A percentile compares a stretch with the other conserved stretches of the same genome.
phyloP scores from a whole-genome alignment of 2,329 filamentous ascomycete species.

The Penicillium brasilianum region DNA sequence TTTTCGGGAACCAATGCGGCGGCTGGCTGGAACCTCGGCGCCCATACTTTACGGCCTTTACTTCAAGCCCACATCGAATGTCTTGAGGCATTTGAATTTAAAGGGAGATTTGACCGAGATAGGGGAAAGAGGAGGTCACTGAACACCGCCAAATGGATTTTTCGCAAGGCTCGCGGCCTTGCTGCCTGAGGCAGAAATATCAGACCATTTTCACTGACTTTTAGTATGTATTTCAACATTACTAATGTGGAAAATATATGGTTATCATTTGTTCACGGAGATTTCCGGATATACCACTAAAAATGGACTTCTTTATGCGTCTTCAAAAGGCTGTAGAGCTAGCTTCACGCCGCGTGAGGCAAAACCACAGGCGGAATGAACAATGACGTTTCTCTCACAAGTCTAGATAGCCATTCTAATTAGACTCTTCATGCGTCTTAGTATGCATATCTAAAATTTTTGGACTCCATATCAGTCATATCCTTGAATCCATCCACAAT shows the following conservation, averaged over 20 bases:
- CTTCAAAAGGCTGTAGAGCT: too few species aligned
- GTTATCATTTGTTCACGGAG: too few species aligned
- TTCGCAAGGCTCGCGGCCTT: neutral
- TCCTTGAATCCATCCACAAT: slow-evolving; percentile 44
- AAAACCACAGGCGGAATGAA: neutral
- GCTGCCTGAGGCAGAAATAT: neutral
- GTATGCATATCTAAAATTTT: slow-evolving; percentile 44
- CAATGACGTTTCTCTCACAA: neutral
- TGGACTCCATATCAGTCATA: slow-evolving; percentile 44
- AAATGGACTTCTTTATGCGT: too few species aligned
- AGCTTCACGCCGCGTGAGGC: too few species aligned
- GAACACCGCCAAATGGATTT: neutral
- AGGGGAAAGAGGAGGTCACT: neutral
- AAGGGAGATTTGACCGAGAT: neutral
- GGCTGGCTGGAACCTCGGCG: neutral
- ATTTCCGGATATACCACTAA: too few species aligned
- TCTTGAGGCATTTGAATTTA: neutral
- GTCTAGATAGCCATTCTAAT: too few species aligned
- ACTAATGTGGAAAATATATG: neutral
- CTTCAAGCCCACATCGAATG: neutral
- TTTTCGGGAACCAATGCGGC: slow-evolving; percentile 18
- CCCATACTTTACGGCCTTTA: neutral
- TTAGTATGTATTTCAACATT: neutral
- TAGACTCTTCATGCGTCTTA: slow-evolving; percentile 9
- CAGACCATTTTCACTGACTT: neutral